A percentile compares a stretch with the other conserved stretches of the same genome.
These are phyloP conservation scores for Entomortierella lignicola DNA, from an alignment of 192 early-diverging fungal species.

Conservation along the genomic window DNA sequence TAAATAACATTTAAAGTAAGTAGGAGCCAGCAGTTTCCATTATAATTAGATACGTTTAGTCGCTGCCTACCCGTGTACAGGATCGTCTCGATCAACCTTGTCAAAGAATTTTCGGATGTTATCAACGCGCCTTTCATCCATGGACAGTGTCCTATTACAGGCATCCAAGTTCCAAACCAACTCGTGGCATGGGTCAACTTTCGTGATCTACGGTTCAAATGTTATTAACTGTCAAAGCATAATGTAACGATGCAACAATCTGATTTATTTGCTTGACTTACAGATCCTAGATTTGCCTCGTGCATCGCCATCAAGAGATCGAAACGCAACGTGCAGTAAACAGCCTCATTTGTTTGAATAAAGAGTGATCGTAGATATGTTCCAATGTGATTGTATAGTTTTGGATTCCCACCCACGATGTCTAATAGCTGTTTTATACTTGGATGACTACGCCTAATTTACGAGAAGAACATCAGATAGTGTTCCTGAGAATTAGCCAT, in stretches of 20 bases:
- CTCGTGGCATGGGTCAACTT: slow-evolving; percentile 62
- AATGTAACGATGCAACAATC: background rate
- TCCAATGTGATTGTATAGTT: slow-evolving; percentile 51
- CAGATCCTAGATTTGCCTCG: slow-evolving; percentile 60
- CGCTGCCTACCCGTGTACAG: slow-evolving; percentile 62
- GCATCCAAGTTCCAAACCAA: slow-evolving; percentile 68
- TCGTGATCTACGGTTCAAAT: slow-evolving; percentile 51
- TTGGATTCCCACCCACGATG: slow-evolving; percentile 33
- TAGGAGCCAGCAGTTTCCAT: background rate
- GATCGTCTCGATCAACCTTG: slow-evolving; percentile 57
- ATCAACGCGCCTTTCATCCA: slow-evolving; percentile 65
- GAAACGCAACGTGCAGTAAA: slow-evolving; percentile 62
- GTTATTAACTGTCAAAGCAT: background rate
- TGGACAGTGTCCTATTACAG: slow-evolving; percentile 63
- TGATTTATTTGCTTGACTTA: slow-evolving; percentile 12
- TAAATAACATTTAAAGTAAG: slow-evolving; percentile 9
- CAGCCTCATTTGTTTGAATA: slow-evolving; percentile 40
- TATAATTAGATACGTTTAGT: background rate
- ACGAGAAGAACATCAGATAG: background rate
- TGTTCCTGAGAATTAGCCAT: background rate
- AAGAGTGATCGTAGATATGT: slow-evolving; percentile 48
- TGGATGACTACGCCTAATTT: slow-evolving; percentile 48
- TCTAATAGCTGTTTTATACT: slow-evolving; percentile 49
- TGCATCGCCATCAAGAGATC: slow-evolving; percentile 70
- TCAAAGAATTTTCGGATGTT: slow-evolving; percentile 69